Conservation (phyloP, 108 stramenopile species). For the Schizochytrium sp. region DNA sequence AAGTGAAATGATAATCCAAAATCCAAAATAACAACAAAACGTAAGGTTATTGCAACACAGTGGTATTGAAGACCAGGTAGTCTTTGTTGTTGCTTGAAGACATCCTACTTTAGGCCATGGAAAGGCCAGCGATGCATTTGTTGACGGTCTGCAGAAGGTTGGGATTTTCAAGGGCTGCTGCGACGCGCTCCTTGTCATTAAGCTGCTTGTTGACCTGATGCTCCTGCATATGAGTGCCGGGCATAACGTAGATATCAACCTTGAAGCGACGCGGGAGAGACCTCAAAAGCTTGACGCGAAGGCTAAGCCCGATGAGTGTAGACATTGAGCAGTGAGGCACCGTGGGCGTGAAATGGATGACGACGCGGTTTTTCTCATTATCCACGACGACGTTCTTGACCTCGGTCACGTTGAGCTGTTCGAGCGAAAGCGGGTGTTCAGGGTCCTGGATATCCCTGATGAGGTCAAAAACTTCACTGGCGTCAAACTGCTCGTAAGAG, state of each 20-base stretch:
- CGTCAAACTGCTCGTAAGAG: constrained; percentile 69
- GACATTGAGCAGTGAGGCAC: constrained; percentile 99
- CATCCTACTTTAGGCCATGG: background rate
- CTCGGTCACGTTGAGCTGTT: constrained; percentile 93
- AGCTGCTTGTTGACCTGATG: constrained; percentile 96
- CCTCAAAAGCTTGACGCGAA: constrained; percentile 92
- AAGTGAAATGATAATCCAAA: too few relatives aligned
- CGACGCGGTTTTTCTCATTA: constrained; percentile 64
- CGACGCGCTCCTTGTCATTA: constrained; percentile 96
- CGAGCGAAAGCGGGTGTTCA: constrained; percentile 96
- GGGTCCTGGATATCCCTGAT: constrained; percentile 97
- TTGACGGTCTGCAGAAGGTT: constrained; percentile 96
- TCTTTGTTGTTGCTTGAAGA: too few relatives aligned
- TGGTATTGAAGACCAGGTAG: too few relatives aligned
- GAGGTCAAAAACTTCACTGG: constrained; percentile 92
- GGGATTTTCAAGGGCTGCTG: constrained; percentile 97
- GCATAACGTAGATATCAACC: constrained; percentile 83
- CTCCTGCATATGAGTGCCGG: constrained; percentile 96
- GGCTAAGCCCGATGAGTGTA: constrained; percentile 94
- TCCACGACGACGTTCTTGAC: constrained; percentile 81
- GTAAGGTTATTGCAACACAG: too few relatives aligned
- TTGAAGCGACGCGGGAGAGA: constrained; percentile 91
- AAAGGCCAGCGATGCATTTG: constrained; percentile 81
- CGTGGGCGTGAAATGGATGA: constrained; percentile 80
- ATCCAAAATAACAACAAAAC: too few relatives aligned